Conservation (phyloP, 345 rosid species). For the Iberis pinnata region DNA sequence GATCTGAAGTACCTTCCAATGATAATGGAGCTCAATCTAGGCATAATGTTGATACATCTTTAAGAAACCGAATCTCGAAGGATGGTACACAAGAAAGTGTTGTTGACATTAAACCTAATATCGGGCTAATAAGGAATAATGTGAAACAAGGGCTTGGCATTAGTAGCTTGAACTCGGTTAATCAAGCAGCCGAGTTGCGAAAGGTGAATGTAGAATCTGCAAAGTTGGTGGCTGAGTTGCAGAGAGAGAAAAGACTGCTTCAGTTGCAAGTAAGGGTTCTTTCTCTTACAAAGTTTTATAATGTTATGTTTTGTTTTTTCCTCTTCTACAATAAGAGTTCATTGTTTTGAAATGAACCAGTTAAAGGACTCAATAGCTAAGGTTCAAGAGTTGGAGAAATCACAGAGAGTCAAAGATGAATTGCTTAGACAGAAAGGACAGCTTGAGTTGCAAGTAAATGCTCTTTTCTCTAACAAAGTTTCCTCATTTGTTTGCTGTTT, state of each 20-base stretch:
- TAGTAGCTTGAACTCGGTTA: slow-evolving; percentile 17
- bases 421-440: not conserved
- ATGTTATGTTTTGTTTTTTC: not conserved
- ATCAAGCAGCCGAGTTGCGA: slow-evolving; percentile 3
- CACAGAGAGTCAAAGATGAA: slow-evolving; percentile 1
- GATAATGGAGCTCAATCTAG: not conserved
- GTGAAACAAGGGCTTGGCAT: slow-evolving; percentile 10
- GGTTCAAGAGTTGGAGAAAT: slow-evolving; percentile 3
- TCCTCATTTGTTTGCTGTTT: too few species aligned
- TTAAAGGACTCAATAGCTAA: slow-evolving; percentile 20
- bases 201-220: slow-evolving; percentile 19
- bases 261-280: too few species aligned
- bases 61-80: slow-evolving; percentile 5
- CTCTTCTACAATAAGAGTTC: not conserved
- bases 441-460: not conserved
- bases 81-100: not conserved
- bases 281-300: too few species aligned
- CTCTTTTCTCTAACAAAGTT: not conserved
- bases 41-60: slow-evolving; percentile 4
- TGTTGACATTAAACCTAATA: not conserved
- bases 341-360: slow-evolving; percentile 14
- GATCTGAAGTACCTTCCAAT: not conserved
- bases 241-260: not conserved
- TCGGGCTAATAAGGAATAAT: not conserved
- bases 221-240: not conserved